These are phyloP conservation scores for Thermochaetoides thermophila DNA, from an alignment of 495 filamentous ascomycete species.

Conservation along the genomic window DNA sequence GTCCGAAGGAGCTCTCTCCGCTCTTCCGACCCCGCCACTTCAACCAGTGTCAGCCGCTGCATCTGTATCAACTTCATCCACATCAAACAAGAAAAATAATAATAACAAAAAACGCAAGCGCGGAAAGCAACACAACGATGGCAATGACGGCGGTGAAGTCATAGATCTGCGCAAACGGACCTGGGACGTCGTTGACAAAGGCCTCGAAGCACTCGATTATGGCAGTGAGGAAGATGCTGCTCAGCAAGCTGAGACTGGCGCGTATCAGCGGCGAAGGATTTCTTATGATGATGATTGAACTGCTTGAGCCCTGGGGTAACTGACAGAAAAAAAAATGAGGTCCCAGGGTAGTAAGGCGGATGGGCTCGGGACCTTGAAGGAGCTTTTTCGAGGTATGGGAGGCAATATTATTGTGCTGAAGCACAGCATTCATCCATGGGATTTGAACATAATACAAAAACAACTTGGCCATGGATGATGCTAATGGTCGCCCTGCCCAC, in stretches of 20 bases:
- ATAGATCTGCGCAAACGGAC: constrained; percentile 44
- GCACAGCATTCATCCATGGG: no score
- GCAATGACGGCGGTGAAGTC: constrained; percentile 19
- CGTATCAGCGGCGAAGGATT: constrained; percentile 28
- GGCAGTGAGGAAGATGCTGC: constrained; percentile 24
- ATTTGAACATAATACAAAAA: not conserved
- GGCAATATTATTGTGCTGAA: no score
- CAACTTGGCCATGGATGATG: constrained; percentile 5
- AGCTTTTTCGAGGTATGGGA: no score
- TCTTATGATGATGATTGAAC: constrained; percentile 41
- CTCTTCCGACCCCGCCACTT: no score
- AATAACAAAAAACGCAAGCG: constrained; percentile 20
- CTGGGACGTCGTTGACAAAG: constrained; percentile 41
- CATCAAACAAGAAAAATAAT: constrained; percentile 12
- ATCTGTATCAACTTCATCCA: constrained; percentile 18
- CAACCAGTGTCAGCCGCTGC: not conserved
- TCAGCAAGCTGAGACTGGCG: constrained; percentile 6
- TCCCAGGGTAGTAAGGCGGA: no score
- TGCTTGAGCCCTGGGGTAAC: no score
- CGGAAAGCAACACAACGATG: constrained; percentile 21
- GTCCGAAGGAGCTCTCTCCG: constrained; percentile 18
- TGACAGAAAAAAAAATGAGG: no score
- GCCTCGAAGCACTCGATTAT: constrained; percentile 37
- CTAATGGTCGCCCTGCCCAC: no score
- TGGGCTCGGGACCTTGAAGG: no score